Evolutionary conservation across 176 grass and related monocot genomes (phyloP).

Genomic region (Zoysia pacifica): DNA sequence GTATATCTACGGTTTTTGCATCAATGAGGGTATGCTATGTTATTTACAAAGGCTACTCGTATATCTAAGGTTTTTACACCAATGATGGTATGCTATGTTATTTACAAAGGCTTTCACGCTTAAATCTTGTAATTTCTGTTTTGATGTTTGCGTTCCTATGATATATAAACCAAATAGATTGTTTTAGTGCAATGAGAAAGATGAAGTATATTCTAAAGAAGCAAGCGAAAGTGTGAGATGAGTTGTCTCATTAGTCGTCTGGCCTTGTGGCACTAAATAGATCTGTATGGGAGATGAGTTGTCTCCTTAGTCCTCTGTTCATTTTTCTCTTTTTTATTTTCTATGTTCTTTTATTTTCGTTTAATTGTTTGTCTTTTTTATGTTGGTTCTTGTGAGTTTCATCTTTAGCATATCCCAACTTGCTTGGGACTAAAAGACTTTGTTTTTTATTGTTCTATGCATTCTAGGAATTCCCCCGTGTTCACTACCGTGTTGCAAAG

Average conservation of each 20-base stretch:
- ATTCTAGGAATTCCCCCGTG: constrained; percentile 84
- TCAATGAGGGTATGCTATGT: constrained; percentile 69
- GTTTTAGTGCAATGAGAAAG: background rate
- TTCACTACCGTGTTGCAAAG: constrained; percentile 84
- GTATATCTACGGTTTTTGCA: constrained; percentile 82
- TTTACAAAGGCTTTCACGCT: constrained; percentile 24
- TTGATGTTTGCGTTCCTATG: background rate
- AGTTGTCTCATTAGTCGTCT: background rate
- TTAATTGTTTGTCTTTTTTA: background rate
- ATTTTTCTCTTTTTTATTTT: too few species aligned
- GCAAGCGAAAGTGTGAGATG: background rate
- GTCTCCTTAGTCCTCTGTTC: too few species aligned
- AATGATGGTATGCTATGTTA: constrained; percentile 59
- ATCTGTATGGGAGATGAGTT: too few species aligned
- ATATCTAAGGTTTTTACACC: constrained; percentile 86
- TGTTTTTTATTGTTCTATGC: constrained; percentile 27
- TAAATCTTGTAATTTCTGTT: background rate
- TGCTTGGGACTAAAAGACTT: background rate
- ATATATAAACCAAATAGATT: background rate
- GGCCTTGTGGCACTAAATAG: background rate
- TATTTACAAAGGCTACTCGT: constrained; percentile 51
- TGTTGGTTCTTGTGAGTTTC: too few species aligned
- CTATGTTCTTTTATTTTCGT: background rate
- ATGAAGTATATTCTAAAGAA: constrained; percentile 13
- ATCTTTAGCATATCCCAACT: too few species aligned